Evolutionary conservation across 176 grass and related monocot genomes (phyloP).

Genomic region (Zea luxurians): DNA sequence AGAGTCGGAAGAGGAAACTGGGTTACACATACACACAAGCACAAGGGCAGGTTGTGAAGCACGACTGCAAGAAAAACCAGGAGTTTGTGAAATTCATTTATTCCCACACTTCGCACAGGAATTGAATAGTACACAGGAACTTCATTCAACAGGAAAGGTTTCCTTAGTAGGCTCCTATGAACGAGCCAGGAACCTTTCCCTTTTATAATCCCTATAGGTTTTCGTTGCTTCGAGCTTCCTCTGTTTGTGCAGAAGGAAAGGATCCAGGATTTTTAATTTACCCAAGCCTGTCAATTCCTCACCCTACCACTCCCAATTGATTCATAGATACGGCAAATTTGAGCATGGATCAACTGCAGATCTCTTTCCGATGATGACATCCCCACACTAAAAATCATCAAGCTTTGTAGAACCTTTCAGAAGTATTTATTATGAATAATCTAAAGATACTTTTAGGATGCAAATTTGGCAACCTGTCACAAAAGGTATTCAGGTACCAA

Average conservation of each 20-base stretch:
- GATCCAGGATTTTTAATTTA: not conserved
- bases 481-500: not conserved
- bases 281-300: not conserved
- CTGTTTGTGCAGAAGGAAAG: not conserved
- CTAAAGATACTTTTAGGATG: not conserved
- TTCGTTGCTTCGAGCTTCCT: not conserved
- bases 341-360: not conserved
- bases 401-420: not conserved
- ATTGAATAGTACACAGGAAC: not conserved
- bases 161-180: not conserved
- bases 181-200: not conserved
- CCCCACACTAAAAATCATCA: not conserved
- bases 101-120: not conserved
- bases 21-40: not conserved
- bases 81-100: not conserved
- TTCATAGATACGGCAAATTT: not conserved
- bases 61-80: not conserved
- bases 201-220: not conserved
- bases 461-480: not conserved
- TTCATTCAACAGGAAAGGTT: not conserved
- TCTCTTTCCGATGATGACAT: not conserved
- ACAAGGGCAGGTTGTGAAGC: slow-evolving; percentile 1
- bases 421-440: not conserved
- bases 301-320: not conserved
- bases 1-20: not conserved